Evolutionary conservation across 169 alveolate species (phyloP).

Genomic region (Plasmodium yoelii): DNA sequence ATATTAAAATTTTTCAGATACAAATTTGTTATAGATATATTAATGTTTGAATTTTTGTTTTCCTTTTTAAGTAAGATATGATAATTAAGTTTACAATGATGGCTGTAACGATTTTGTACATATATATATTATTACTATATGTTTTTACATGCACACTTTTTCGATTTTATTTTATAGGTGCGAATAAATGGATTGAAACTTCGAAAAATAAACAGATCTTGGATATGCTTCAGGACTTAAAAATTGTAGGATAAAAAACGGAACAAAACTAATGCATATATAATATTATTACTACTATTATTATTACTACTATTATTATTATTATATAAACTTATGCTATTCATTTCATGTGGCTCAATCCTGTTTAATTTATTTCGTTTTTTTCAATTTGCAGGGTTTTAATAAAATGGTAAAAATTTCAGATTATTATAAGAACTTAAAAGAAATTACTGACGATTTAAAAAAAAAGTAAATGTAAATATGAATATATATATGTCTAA

Average conservation of each 20-base stretch:
- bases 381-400: slow-evolving; percentile 22
- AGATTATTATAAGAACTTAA: slow-evolving; percentile 32
- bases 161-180: slow-evolving; percentile 29
- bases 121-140: no score
- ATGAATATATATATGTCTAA: not conserved
- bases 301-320: no score
- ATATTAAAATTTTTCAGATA: slow-evolving; percentile 39
- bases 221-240: slow-evolving; percentile 11
- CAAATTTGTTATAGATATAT: slow-evolving; percentile 20
- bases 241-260: slow-evolving; percentile 13
- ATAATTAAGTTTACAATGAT: not conserved
- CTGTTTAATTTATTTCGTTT: slow-evolving; percentile 1
- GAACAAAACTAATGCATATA: not conserved
- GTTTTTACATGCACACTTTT: slow-evolving; percentile 13
- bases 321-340: not conserved
- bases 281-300: not conserved
- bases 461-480: slow-evolving; percentile 1
- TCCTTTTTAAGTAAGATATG: slow-evolving; percentile 52
- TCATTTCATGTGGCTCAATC: not conserved
- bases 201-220: slow-evolving; percentile 21
- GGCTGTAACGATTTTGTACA: no score
- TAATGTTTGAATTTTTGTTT: slow-evolving; percentile 68
- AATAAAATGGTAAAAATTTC: slow-evolving; percentile 4
- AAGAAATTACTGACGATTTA: slow-evolving; percentile 39
- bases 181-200: slow-evolving; percentile 55